Percentiles rank a stretch among this genome's conserved stretches.
These are phyloP conservation scores for Diplodia intermedia DNA, from an alignment of 2,329 filamentous ascomycete genomes.

Conservation along the genomic window DNA sequence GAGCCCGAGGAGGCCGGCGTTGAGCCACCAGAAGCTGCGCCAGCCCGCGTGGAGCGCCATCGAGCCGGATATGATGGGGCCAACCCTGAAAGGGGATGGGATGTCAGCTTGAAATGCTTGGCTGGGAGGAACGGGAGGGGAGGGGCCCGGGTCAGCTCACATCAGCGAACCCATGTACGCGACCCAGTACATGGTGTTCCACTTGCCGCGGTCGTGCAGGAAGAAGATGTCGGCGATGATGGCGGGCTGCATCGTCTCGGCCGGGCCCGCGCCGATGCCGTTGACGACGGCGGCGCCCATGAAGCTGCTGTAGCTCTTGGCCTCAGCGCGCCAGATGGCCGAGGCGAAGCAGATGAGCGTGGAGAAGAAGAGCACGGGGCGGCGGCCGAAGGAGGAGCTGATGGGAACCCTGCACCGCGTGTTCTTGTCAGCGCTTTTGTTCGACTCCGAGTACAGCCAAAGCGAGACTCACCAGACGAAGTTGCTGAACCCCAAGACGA, in stretches of 20 bases:
- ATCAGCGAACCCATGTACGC: constrained; percentile 69
- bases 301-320: constrained; percentile 65
- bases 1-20: constrained; percentile 61
- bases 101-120: neutral
- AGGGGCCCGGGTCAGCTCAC: constrained; percentile 45
- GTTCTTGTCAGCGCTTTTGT: neutral
- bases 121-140: neutral
- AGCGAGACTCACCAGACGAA: constrained; percentile 61
- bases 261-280: constrained; percentile 67
- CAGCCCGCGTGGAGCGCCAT: constrained; percentile 67
- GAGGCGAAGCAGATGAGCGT: constrained; percentile 61
- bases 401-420: constrained; percentile 58
- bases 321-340: constrained; percentile 65
- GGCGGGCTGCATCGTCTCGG: constrained; percentile 67
- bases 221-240: constrained; percentile 72
- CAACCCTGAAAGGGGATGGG: constrained; percentile 45
- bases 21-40: constrained; percentile 72
- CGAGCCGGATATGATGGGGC: constrained; percentile 64
- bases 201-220: constrained; percentile 68
- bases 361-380: constrained; percentile 61
- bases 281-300: constrained; percentile 70
- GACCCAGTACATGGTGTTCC: constrained; percentile 67
- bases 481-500: constrained; percentile 66
- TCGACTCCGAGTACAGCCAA: neutral
- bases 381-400: constrained; percentile 61